phyloP scores from a whole-genome alignment of 495 filamentous ascomycete genomes.

The Bacidia rubella region DNA sequence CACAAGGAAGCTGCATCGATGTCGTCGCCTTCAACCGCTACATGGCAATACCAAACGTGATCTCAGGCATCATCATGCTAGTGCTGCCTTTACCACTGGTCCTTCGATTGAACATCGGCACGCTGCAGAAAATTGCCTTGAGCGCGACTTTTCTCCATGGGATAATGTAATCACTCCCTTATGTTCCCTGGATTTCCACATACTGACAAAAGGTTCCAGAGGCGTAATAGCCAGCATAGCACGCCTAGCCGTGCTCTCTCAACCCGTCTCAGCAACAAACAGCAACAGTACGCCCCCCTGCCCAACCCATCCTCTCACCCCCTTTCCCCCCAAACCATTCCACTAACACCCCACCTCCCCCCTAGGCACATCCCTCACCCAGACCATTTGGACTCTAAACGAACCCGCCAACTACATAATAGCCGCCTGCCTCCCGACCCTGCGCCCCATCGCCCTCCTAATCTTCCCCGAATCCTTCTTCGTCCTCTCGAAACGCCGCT shows the following conservation, averaged over 20 bases:
- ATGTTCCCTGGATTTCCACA: background rate
- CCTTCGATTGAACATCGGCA: constrained; percentile 23
- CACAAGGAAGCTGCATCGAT: constrained; percentile 21
- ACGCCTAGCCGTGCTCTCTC: constrained; percentile 25
- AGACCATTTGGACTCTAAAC: constrained; percentile 30
- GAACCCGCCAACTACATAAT: constrained; percentile 34
- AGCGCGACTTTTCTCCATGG: constrained; percentile 32
- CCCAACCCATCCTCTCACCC: background rate
- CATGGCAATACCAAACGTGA: constrained; percentile 24
- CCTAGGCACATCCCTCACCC: constrained; percentile 18
- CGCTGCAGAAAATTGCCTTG: constrained; percentile 26
- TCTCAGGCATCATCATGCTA: constrained; percentile 24
- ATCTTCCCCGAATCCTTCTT: constrained; percentile 7
- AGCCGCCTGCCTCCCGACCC: constrained; percentile 32
- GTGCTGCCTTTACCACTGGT: constrained; percentile 26
- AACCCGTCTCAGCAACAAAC: background rate
- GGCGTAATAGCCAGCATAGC: constrained; percentile 26
- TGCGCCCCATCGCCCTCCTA: constrained; percentile 25
- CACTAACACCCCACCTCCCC: constrained; percentile 1
- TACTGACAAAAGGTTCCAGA: constrained; percentile 9
- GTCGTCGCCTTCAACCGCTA: constrained; percentile 19
- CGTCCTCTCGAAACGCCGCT: constrained; percentile 2
- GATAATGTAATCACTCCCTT: constrained; percentile 23
- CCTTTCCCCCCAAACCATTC: background rate
- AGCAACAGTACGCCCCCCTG: constrained; percentile 8